Evolutionary conservation across 805 yeast species (phyloP), one percentile per base, ranked within the genome.

Genomic region (Nakazawaea holstii): DNA sequence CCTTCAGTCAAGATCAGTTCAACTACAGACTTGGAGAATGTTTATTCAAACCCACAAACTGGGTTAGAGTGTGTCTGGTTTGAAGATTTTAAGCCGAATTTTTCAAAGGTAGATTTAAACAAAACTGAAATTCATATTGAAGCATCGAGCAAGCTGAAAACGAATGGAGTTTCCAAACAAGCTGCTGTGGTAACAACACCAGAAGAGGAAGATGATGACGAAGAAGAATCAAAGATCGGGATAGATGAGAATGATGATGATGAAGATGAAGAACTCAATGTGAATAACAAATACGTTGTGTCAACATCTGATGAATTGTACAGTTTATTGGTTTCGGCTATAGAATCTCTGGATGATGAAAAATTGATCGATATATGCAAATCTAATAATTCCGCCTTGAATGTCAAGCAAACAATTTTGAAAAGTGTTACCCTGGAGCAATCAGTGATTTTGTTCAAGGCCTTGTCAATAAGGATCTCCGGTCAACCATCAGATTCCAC

Each of bases 401-500:
- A 63, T 26, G 72, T 76, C 48, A 72, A 81, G 50, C 72, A 76
- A 60, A 65, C 73, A 11, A 76, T 87, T 0, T 73, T 85, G 37
- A 73, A 76, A 52, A 66, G 79, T 43, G 65, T 87, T 36, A 75
- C 72, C 28, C 70, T 76, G 7, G 59, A 65, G 1, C 66, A 69
- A 29, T 72, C 77, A 1, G 58, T 69, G 1, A 53, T 56, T 5
- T 55, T 85, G 2, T 72, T 80, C 56, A 79, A 70, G 53, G 61
- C 62, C 37, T 62, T 78, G 27, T 73, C 78, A 3, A 68, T 68
- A 35, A 65, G 70, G 43, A 63, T 82, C 39, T 71, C 80, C 1
- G 76, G 81, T 54, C 72, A 73, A 33, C 79, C 83, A 4, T 70
- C 74, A 49, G 69, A 84, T 43, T 69, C 80, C 6, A 76, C 75